A percentile compares a stretch with the other conserved stretches of the same genome.
These are phyloP conservation scores for Penicillium chermesinum DNA, from an alignment of 495 filamentous ascomycete species.

Conservation along the genomic window DNA sequence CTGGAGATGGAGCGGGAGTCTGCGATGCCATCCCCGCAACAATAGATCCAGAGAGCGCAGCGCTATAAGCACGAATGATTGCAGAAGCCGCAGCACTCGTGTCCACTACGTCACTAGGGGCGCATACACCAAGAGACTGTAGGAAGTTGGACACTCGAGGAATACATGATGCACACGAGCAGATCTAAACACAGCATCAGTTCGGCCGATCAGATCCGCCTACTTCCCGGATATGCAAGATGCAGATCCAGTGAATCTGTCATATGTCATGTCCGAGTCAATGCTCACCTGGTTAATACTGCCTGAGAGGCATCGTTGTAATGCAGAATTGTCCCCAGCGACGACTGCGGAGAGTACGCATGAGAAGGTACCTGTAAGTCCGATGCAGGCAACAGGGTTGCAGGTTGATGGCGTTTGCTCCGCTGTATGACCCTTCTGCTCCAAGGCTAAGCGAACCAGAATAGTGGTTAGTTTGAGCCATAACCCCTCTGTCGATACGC, in stretches of 20 bases:
- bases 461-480: too few species aligned
- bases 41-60: background rate
- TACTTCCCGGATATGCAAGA: background rate
- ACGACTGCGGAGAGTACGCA: conserved; percentile 18
- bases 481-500: too few species aligned
- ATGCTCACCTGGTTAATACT: conserved; percentile 14
- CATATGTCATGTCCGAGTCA: background rate
- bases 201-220: background rate
- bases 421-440: conserved; percentile 10
- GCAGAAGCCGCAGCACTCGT: background rate
- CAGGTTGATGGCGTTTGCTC: conserved; percentile 17
- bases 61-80: background rate
- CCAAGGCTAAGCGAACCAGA: conserved; percentile 13
- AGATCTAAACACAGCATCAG: conserved; percentile 11
- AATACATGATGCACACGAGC: conserved; percentile 21
- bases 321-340: conserved; percentile 11
- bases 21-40: background rate
- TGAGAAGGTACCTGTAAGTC: conserved; percentile 12
- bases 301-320: conserved; percentile 16
- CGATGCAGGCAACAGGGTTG: conserved; percentile 17
- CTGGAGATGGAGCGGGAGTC: background rate
- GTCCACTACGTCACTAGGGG: background rate
- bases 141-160: conserved; percentile 12
- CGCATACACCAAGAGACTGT: conserved; percentile 18
- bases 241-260: background rate